Conservation (phyloP, 768 basidiomycete genomes). For the Rhodocollybia butyracea region DNA sequence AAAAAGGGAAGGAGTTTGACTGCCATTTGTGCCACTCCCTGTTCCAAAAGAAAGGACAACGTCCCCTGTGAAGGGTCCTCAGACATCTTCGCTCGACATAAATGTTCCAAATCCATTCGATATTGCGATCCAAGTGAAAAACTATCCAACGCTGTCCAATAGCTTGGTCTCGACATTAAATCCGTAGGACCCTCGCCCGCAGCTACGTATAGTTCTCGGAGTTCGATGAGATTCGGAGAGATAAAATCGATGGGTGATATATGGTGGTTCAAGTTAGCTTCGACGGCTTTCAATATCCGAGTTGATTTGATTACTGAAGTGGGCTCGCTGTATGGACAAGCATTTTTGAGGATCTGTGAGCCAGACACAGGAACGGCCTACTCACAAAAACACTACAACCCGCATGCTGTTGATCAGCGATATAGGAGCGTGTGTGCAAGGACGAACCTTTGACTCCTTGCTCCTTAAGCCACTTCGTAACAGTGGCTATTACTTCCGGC, state of each 20-base stretch:
- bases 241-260: conserved; percentile 60
- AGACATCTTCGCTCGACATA: conserved; percentile 45
- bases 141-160: conserved; percentile 66
- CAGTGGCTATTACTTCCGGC: conserved; percentile 41
- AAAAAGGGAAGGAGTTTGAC: conserved; percentile 83
- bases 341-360: conserved; percentile 4
- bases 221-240: conserved; percentile 85
- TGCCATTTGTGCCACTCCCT: conserved; percentile 79
- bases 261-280: conserved; percentile 28
- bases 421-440: too few relatives aligned
- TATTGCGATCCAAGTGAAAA: conserved; percentile 68
- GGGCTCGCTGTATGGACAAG: conserved; percentile 65
- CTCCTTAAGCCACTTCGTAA: conserved; percentile 51
- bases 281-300: conserved; percentile 63
- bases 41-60: conserved; percentile 59
- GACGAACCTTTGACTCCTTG: conserved; percentile 52
- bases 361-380: conserved; percentile 3
- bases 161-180: conserved; percentile 49
- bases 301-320: conserved; percentile 85
- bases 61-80: conserved; percentile 38
- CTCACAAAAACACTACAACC: conserved; percentile 72
- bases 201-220: conserved; percentile 54
- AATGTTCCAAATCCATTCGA: conserved; percentile 59
- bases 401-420: too few relatives aligned
- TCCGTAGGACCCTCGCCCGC: conserved; percentile 42